Base-by-base conservation (phyloP, 345 rosid genomes). In the Angophora floribunda region DNA sequence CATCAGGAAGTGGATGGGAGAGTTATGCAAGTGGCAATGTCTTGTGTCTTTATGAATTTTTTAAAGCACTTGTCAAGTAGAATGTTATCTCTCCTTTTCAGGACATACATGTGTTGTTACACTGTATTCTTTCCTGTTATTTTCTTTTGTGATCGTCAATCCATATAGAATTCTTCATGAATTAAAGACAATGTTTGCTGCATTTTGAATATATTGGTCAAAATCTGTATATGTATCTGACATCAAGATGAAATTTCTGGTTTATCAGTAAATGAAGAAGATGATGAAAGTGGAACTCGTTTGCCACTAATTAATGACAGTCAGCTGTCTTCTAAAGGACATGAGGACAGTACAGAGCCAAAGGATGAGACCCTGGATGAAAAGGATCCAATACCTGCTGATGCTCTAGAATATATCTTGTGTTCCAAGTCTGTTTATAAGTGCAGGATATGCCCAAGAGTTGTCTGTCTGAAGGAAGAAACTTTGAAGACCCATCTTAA, bases 391-490 rank as follows among this genome's bases (percentile, higher is more conserved):
- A 65, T 91, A 19, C 91, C 93, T 84, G 89, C 87, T 87, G 95
- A 93, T 91, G 89, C 95, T 87, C 91, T 94, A n/a, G 93, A 92
- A 24, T 96, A 94, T 93, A 88, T 98, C 86, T 75, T 95, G 52
- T 91, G 94, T 90, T 89, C 91, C 92, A 96, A 98, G 89, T 94
- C 98, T 1, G 96, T 95, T 90, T 97, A 91, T 89, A 96, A 91
- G 92, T 98, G 99, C 95, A 93, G 95, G 92, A 91, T 96, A 79
- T 98, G 99, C 89, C 99, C 99, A 44, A 90, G 91, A 30, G 89
- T 90, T 78, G 86, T 98, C 90, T 98, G 98, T 89, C 89, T 98
- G 93, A 95, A 93, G n/a, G 96, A 96, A 91, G 93, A 87, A 86
- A 88, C 96, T n/a, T 87, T 93, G 93, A 93, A 91, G 91, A 91